Percentiles rank a stretch among this genome's conserved stretches.
These are phyloP conservation scores for Solanum rostratum DNA, from an alignment of 257 asterid genomes.

Conservation along the genomic window DNA sequence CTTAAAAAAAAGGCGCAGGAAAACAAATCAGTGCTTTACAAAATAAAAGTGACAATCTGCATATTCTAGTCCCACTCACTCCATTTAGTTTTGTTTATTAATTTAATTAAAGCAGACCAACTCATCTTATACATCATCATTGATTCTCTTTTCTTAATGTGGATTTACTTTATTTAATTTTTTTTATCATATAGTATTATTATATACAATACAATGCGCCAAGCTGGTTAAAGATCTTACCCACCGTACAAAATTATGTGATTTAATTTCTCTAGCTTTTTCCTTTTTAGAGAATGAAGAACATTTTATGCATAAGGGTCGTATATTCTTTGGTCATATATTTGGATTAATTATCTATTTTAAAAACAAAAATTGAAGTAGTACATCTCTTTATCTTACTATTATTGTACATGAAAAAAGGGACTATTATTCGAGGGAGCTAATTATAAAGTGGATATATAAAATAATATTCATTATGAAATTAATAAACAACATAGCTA, in stretches of 20 bases:
- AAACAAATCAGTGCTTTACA: constrained; percentile 2
- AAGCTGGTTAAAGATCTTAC: not conserved
- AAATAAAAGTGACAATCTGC: not conserved
- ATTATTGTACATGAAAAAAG: not conserved
- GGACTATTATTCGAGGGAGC: not conserved
- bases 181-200: not conserved
- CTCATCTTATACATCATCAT: not conserved
- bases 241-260: not conserved
- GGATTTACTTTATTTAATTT: not conserved
- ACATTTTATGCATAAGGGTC: no score
- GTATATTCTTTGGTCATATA: not conserved
- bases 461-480: not conserved
- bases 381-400: not conserved
- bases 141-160: not conserved
- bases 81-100: not conserved
- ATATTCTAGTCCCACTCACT: not conserved
- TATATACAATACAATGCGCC: not conserved
- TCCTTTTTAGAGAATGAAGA: not conserved
- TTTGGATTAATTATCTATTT: not conserved
- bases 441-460: not conserved
- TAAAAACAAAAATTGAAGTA: not conserved
- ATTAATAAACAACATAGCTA: not conserved
- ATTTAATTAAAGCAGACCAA: not conserved
- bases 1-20: not conserved
- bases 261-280: not conserved